phyloP scores from a whole-genome alignment of 352 stramenopile genomes.

The Pythium pectinolyticum region DNA sequence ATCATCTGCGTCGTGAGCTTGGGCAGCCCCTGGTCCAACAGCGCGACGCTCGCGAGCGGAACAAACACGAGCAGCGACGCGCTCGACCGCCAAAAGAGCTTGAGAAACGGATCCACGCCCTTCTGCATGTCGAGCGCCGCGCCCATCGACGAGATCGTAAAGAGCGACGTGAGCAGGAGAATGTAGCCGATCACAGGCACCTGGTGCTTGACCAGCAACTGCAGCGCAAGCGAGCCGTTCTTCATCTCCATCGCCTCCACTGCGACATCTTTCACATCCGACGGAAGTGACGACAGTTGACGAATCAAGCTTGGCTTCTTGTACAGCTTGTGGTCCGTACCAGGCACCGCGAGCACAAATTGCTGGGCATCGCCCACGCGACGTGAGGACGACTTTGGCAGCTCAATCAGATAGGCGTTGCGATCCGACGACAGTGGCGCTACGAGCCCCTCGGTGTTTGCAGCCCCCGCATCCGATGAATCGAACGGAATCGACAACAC shows the following conservation, averaged over 20 bases:
- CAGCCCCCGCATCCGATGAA: slow-evolving; percentile 20
- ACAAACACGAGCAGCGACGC: slow-evolving; percentile 73
- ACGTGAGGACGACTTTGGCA: slow-evolving; percentile 49
- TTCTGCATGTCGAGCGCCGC: slow-evolving; percentile 69
- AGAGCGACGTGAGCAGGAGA: slow-evolving; percentile 60
- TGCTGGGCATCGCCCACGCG: slow-evolving; percentile 44
- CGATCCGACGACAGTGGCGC: slow-evolving; percentile 42
- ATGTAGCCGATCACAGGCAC: slow-evolving; percentile 79
- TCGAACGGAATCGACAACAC: slow-evolving; percentile 81
- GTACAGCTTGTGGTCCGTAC: slow-evolving; percentile 52
- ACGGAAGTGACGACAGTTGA: slow-evolving; percentile 60
- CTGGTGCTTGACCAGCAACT: slow-evolving; percentile 72
- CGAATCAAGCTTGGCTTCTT: slow-evolving; percentile 59
- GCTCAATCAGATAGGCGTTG: slow-evolving; percentile 79
- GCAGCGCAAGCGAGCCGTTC: slow-evolving; percentile 63
- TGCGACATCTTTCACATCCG: slow-evolving; percentile 67
- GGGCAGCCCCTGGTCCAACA: slow-evolving; percentile 60
- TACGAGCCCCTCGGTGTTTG: slow-evolving; percentile 20
- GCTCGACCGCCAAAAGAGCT: slow-evolving; percentile 81
- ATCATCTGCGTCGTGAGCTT: slow-evolving; percentile 57
- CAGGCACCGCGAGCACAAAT: slow-evolving; percentile 76
- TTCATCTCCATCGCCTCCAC: slow-evolving; percentile 73
- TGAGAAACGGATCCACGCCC: slow-evolving; percentile 77
- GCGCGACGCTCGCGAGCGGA: slow-evolving; percentile 49
- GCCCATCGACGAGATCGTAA: slow-evolving; percentile 79